Percentiles rank a stretch among this genome's conserved stretches.
phyloP scores from a whole-genome alignment of 305 asterid genomes.

The Solanum hybrid region DNA sequence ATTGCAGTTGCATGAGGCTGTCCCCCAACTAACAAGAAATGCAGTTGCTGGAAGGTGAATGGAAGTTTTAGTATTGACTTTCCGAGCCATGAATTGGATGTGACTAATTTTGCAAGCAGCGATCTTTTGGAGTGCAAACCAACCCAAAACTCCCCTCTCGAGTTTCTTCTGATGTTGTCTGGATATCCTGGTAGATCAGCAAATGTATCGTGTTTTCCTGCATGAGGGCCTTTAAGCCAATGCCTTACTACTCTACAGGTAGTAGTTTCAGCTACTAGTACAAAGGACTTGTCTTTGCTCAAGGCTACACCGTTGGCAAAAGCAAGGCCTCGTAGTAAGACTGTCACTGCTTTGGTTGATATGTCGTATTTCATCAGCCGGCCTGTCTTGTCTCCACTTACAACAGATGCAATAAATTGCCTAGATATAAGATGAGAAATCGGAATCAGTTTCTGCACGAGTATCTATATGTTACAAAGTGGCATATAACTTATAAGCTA shows the following conservation, averaged over 20 bases:
- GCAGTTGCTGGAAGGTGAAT: slow-evolving; percentile 35
- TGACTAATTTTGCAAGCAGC: slow-evolving; percentile 17
- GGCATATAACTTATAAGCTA: not conserved
- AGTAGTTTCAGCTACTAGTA: slow-evolving; percentile 44
- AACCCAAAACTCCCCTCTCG: slow-evolving; percentile 67
- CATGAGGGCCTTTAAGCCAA: slow-evolving; percentile 56
- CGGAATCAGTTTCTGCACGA: not conserved
- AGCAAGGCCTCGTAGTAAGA: slow-evolving; percentile 41
- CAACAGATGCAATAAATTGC: slow-evolving; percentile 38
- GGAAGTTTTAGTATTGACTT: slow-evolving; percentile 39
- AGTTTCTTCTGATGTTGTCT: slow-evolving; percentile 60
- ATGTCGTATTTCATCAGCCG: slow-evolving; percentile 49
- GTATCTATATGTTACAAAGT: not conserved
- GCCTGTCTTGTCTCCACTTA: slow-evolving; percentile 53
- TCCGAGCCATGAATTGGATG: slow-evolving; percentile 38
- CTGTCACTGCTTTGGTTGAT: slow-evolving; percentile 36
- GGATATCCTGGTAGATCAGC: slow-evolving; percentile 55
- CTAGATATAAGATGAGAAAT: slow-evolving; percentile 17
- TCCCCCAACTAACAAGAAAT: slow-evolving; percentile 51
- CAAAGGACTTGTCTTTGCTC: slow-evolving; percentile 44
- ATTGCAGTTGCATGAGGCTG: slow-evolving; percentile 56
- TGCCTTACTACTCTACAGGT: slow-evolving; percentile 31
- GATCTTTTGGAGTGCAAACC: slow-evolving; percentile 51
- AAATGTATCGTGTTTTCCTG: slow-evolving; percentile 35
- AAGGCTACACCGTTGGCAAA: slow-evolving; percentile 73